Percentiles rank a stretch among this genome's conserved stretches.
Conservation (phyloP, 2,329 filamentous ascomycete species). For the Aureobasidium subglaciale region DNA sequence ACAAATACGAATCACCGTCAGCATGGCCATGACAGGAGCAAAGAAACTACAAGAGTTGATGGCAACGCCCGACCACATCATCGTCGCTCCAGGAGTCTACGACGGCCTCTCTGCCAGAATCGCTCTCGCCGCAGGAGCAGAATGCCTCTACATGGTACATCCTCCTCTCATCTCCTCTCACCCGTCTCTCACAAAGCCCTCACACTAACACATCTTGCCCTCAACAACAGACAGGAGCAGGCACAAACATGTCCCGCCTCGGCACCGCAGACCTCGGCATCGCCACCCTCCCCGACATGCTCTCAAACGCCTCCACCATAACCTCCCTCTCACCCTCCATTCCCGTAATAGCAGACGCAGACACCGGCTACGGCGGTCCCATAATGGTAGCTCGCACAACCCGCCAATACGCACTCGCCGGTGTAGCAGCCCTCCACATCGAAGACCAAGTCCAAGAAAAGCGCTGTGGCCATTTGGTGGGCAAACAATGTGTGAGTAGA, state of each 20-base stretch:
- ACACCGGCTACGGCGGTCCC: conserved; percentile 51
- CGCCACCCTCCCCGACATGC: conserved; percentile 57
- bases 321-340: conserved; percentile 49
- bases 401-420: conserved; percentile 45
- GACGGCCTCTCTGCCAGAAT: conserved; percentile 61
- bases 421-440: conserved; percentile 54
- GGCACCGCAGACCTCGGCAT: conserved; percentile 59
- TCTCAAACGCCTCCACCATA: conserved; percentile 57
- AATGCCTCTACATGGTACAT: conserved; percentile 60
- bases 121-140: conserved; percentile 55
- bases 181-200: background rate
- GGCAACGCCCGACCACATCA: conserved; percentile 27
- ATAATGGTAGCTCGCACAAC: conserved; percentile 49
- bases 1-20: background rate
- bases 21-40: conserved; percentile 11
- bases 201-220: background rate
- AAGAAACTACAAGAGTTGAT: conserved; percentile 19
- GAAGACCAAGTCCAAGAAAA: conserved; percentile 60
- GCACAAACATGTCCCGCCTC: conserved; percentile 53
- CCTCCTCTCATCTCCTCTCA: background rate
- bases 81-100: conserved; percentile 60
- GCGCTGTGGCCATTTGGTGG: conserved; percentile 57
- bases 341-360: conserved; percentile 56
- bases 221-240: conserved; percentile 52
- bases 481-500: conserved; percentile 51